Evolutionary conservation across 305 asterid species (phyloP), one percentile per base, ranked within the genome.

Genomic region (Rubia peregrina): DNA sequence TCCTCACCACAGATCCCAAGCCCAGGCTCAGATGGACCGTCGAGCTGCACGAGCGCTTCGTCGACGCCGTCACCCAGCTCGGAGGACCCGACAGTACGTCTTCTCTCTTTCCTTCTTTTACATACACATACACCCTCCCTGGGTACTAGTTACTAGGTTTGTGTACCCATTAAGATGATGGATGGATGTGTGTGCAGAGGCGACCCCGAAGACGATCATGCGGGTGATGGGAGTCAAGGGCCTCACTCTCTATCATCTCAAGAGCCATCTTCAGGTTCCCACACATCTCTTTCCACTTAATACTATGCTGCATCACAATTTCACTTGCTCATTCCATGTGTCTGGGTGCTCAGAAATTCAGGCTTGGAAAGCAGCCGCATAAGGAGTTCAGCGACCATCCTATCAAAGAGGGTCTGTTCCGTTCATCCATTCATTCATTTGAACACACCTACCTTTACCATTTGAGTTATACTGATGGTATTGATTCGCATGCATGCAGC

Each of bases 231-330:
- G 97, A 62, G 96, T 94, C 40, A 91, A 89, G 82, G 98, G 99
- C 30, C 90, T 94, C 55, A 94, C 98, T 9, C 97, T 94, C 55
- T 94, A 94, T 87, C 99, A 94, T 90, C 96, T 94, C 85, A 94
- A 94, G 90, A 94, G 99, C 84, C 99, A 94, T 79, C 97, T 94
- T 70, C 99, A 94, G 97, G 99, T 92, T 63, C n/a, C n/a, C n/a
- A n/a, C n/a, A n/a, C 1, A 24, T 24, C 26, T 24, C 26, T 24
- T 24, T 24, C 26, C 26, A 24, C 26, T 24, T 24, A 24, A 24
- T 24, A n/a, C 26, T 24, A 24, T 24, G 26, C 26, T 24, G 26
- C 26, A 24, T 24, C 26, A 24, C 26, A 0, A 24, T 24, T 24
- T 24, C 26, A 24, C 26, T 24, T 1, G 26, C 26, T 24, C 26